Percentiles rank a stretch among this genome's conserved stretches.
phyloP scores from a whole-genome alignment of 2,329 filamentous ascomycete genomes.

The Aspergillus quadrilineatus region DNA sequence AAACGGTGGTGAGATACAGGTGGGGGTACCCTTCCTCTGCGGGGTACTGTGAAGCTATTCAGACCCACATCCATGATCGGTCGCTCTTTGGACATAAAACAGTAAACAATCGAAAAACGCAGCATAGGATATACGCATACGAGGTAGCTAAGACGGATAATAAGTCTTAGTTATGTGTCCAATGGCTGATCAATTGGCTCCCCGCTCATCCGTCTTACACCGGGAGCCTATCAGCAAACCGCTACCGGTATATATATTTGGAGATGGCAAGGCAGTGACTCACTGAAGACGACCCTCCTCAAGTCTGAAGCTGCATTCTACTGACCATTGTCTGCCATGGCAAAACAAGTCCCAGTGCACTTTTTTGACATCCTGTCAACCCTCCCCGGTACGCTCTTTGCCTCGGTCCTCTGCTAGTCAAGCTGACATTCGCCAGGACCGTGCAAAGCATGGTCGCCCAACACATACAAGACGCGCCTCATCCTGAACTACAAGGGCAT shows the following conservation, averaged over 20 bases:
- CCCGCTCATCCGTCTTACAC: background rate
- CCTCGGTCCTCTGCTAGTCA: background rate
- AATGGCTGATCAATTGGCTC: background rate
- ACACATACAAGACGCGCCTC: slow-evolving; percentile 27
- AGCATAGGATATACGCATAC: no score
- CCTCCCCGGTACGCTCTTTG: slow-evolving; percentile 24
- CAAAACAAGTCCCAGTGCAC: slow-evolving; percentile 28
- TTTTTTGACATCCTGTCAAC: slow-evolving; percentile 36
- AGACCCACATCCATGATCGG: background rate
- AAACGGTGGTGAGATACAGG: background rate
- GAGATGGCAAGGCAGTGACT: background rate
- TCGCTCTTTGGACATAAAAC: background rate
- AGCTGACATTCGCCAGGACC: slow-evolving; percentile 19
- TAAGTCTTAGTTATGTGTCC: no score
- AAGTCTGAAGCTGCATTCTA: no score
- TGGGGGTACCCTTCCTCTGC: slow-evolving; percentile 1
- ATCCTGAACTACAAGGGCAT: slow-evolving; percentile 30
- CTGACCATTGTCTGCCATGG: slow-evolving; percentile 17
- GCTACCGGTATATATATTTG: background rate
- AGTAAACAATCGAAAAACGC: background rate
- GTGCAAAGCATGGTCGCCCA: slow-evolving; percentile 31
- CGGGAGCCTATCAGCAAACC: background rate
- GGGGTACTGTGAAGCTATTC: slow-evolving; percentile 10
- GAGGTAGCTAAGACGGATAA: no score
- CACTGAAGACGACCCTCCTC: background rate